These are phyloP conservation scores for Trichoderma afroharzianum DNA, from an alignment of 2,329 filamentous ascomycete species.

Conservation along the genomic window DNA sequence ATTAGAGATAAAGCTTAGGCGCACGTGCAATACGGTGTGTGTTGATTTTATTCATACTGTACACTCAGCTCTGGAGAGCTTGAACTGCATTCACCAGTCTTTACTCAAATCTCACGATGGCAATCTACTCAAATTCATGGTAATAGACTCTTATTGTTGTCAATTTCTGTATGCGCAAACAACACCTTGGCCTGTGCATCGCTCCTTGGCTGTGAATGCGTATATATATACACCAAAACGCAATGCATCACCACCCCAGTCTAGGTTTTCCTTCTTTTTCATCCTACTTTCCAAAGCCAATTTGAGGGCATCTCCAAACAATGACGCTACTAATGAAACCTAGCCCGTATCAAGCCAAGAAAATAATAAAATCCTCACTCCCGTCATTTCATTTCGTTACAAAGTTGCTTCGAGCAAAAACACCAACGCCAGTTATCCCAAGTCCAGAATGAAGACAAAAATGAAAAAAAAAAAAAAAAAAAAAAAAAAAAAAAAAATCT, in stretches of 20 bases:
- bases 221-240: background rate
- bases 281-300: background rate
- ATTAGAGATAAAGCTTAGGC: background rate
- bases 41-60: background rate
- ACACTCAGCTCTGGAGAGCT: background rate
- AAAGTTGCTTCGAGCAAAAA: background rate
- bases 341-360: background rate
- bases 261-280: background rate
- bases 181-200: background rate
- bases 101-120: background rate
- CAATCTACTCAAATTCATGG: background rate
- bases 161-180: background rate
- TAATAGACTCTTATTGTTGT: background rate
- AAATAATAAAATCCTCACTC: background rate
- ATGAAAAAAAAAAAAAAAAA: background rate
- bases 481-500: background rate
- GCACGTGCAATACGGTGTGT: constrained; percentile 4
- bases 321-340: background rate
- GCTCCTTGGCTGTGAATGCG: background rate
- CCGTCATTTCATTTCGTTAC: constrained; percentile 4
- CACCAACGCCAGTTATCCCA: background rate
- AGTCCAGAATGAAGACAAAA: background rate
- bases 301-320: background rate
- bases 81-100: background rate
- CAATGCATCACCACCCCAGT: background rate